These are phyloP conservation scores for Gentiana straminea DNA, from an alignment of 257 asterid genomes.

Conservation along the genomic window DNA sequence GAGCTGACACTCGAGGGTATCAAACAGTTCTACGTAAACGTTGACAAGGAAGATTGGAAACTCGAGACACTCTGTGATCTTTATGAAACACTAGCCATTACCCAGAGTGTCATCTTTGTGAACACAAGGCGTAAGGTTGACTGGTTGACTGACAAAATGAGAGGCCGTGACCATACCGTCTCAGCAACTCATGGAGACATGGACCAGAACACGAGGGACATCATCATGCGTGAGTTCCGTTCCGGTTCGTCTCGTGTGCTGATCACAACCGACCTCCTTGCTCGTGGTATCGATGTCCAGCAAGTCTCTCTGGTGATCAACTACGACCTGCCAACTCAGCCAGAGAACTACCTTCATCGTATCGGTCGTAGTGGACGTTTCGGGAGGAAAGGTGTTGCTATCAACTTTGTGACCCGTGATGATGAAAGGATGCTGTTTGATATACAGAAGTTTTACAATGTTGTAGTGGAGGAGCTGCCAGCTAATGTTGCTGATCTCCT, in stretches of 20 bases:
- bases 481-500: conserved; percentile 79
- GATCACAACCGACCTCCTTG: conserved; percentile 69
- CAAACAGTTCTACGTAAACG: conserved; percentile 33
- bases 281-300: conserved; percentile 80
- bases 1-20: conserved; percentile 45
- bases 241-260: conserved; percentile 69
- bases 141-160: conserved; percentile 41
- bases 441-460: conserved; percentile 69
- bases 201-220: conserved; percentile 44
- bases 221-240: conserved; percentile 41
- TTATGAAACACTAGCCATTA: conserved; percentile 36
- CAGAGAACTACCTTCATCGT: conserved; percentile 78
- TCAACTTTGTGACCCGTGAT: conserved; percentile 68
- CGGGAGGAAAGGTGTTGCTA: conserved; percentile 89
- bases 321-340: conserved; percentile 75
- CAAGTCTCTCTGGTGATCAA: conserved; percentile 78
- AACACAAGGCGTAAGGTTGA: conserved; percentile 45
- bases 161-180: conserved; percentile 35
- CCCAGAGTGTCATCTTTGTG: conserved; percentile 41
- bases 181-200: conserved; percentile 44
- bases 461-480: conserved; percentile 66
- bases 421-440: conserved; percentile 68
- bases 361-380: conserved; percentile 82
- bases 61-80: conserved; percentile 39
- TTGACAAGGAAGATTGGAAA: conserved; percentile 36